phyloP scores from a whole-genome alignment of 192 early-diverging fungal genomes.

The Jimgerdemannia flammicorona region DNA sequence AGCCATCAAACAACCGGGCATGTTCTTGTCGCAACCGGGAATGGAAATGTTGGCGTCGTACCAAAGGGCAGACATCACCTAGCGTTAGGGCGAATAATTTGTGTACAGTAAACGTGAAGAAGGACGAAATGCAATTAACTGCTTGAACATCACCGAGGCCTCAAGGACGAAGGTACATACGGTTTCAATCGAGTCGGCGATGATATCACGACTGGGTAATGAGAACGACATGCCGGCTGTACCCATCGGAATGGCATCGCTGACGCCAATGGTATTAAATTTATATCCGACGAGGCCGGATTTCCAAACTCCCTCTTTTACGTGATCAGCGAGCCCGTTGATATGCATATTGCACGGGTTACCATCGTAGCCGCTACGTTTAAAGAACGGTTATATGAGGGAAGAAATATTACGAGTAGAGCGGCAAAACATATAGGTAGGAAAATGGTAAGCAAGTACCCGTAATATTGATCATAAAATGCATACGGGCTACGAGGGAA shows the following conservation, averaged over 20 bases:
- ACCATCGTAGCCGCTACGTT: constrained; percentile 86
- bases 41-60: constrained; percentile 98
- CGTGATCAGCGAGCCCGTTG: constrained; percentile 75
- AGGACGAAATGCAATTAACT: not conserved
- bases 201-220: constrained; percentile 93
- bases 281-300: constrained; percentile 89
- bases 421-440: not conserved
- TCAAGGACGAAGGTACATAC: constrained; percentile 35
- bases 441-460: not conserved
- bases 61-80: constrained; percentile 94
- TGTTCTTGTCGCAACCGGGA: constrained; percentile 90
- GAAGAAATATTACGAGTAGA: not conserved
- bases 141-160: not conserved
- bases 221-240: constrained; percentile 94
- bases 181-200: constrained; percentile 98
- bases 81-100: constrained; percentile 3
- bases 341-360: constrained; percentile 99
- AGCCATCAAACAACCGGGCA: constrained; percentile 96
- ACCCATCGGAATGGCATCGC: constrained; percentile 97
- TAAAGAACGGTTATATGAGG: not conserved
- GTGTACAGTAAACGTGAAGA: not conserved
- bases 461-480: no score
- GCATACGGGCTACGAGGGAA: not conserved
- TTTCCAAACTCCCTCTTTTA: constrained; percentile 89
- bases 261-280: constrained; percentile 98